These are phyloP conservation scores for Lojkania enalia DNA, from an alignment of 2,329 filamentous ascomycete genomes.

Conservation along the genomic window DNA sequence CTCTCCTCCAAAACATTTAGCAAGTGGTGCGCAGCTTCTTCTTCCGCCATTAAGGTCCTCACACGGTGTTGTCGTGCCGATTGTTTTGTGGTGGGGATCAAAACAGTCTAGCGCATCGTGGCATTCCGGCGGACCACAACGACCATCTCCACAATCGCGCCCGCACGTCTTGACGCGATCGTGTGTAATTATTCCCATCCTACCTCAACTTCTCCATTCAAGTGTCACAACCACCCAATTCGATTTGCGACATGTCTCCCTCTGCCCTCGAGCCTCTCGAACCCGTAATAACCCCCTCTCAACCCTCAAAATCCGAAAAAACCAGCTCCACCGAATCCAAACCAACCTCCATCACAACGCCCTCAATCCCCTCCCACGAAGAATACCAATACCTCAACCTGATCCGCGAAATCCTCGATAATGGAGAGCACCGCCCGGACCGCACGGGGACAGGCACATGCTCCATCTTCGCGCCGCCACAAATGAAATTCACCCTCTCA, in stretches of 20 bases:
- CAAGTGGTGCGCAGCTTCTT: slow-evolving; percentile 46
- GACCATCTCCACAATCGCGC: slow-evolving; percentile 38
- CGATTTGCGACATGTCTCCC: slow-evolving; percentile 29
- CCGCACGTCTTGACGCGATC: slow-evolving; percentile 27
- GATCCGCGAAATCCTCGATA: slow-evolving; percentile 78
- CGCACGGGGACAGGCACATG: slow-evolving; percentile 91
- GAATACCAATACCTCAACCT: slow-evolving; percentile 93
- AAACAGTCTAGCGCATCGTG: slow-evolving; percentile 30
- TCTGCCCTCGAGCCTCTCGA: slow-evolving; percentile 31
- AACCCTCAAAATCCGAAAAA: slow-evolving; percentile 20
- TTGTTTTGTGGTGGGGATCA: slow-evolving; percentile 28
- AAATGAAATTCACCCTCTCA: slow-evolving; percentile 84
- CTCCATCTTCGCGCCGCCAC: slow-evolving; percentile 83
- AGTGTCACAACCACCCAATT: neutral
- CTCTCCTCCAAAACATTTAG: slow-evolving; percentile 51
- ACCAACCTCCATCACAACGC: slow-evolving; percentile 9
- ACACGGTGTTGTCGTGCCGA: slow-evolving; percentile 17
- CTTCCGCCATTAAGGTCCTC: slow-evolving; percentile 34
- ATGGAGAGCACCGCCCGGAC: slow-evolving; percentile 88
- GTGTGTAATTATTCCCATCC: neutral
- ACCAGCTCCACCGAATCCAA: slow-evolving; percentile 13
- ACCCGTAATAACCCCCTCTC: slow-evolving; percentile 24
- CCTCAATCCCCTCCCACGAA: slow-evolving; percentile 61
- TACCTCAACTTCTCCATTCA: slow-evolving; percentile 13
- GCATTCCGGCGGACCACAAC: slow-evolving; percentile 20